Evolutionary conservation across 2,329 filamentous ascomycete species (phyloP), one percentile per base, ranked within the genome.

Genomic region (Fonsecaea monophora): DNA sequence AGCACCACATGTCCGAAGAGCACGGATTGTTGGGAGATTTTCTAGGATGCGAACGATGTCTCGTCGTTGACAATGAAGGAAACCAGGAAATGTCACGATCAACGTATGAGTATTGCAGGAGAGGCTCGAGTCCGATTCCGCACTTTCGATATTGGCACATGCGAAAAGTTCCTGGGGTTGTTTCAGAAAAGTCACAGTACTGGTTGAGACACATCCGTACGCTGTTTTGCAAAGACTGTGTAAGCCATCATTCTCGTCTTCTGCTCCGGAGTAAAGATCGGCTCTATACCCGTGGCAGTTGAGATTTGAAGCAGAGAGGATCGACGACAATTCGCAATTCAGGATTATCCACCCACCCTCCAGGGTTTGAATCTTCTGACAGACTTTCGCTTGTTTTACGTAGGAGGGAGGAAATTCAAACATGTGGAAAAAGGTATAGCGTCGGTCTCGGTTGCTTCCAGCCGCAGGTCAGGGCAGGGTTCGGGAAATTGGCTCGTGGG

Each of bases 401-500:
- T 53, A 35, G 32, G n/a, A 34, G n/a, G 21, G 53, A 61, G 59
- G 59, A 61, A 61, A 61, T 61, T 61, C 59, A 53, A 40, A 10
- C 30, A 30, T 21, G 21, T 30, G 13, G 25, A 60, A 53, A 53
- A n/a, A 48, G 57, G 57, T 32, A 50, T 60, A 45, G 40, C 35
- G 57, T 21, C 57, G 25, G 57, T 60, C 57, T 35, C 57, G 21
- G 15, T 54, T 25, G 32, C 59, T 35, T 35, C 38, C 48, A 53
- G 54, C 50, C 53, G 21, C 48, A 50, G 35, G 50, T 48, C 42
- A 60, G 63, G 48, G 57, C 60, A 61, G 55, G 61, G 54, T 30
- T 67, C 59, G 65, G 65, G 68, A 69, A 67, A 69, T 69, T 69
- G 65, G 68, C 56, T 59, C 58, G 35, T 61, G 63, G 62, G 38